Percentiles rank a stretch among this genome's conserved stretches.
Conservation (phyloP, 2,329 filamentous ascomycete genomes). For the Fusarium succisae region DNA sequence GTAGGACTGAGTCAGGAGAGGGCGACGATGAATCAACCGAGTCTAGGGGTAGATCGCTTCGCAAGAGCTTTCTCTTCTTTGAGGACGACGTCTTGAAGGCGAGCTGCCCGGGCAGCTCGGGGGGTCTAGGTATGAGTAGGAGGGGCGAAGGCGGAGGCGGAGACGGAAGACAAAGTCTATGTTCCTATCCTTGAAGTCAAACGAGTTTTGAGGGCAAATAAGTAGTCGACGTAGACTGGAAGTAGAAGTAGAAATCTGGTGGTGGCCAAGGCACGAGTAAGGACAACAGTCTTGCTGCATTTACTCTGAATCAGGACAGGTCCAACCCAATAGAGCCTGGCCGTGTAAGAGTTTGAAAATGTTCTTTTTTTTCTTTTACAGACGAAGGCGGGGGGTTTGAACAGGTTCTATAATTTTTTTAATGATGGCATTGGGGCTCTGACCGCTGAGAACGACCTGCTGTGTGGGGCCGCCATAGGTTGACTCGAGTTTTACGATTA, state of each 20-base stretch:
- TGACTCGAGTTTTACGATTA: neutral
- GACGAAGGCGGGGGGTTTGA: slow-evolving; percentile 3
- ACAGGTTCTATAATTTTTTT: slow-evolving; percentile 20
- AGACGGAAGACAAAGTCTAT: slow-evolving; percentile 23
- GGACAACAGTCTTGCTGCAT: slow-evolving; percentile 30
- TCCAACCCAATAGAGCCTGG: slow-evolving; percentile 18
- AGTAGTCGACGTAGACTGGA: neutral
- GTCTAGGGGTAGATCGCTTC: slow-evolving; percentile 53
- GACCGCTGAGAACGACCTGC: slow-evolving; percentile 32
- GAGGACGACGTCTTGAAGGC: slow-evolving; percentile 75
- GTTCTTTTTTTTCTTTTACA: neutral
- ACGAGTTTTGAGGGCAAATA: slow-evolving; percentile 2
- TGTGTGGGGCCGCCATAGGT: slow-evolving; percentile 26
- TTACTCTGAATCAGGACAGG: slow-evolving; percentile 22
- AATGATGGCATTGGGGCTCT: slow-evolving; percentile 34
- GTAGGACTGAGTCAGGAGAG: slow-evolving; percentile 58
- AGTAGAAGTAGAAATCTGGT: neutral
- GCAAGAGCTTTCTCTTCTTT: slow-evolving; percentile 76
- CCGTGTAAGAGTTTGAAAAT: neutral
- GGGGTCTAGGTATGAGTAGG: slow-evolving; percentile 22
- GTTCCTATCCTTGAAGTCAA: slow-evolving; percentile 7
- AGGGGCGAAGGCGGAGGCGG: slow-evolving; percentile 23
- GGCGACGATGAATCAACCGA: slow-evolving; percentile 49
- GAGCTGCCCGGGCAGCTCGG: slow-evolving; percentile 73
- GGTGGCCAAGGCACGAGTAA: slow-evolving; percentile 28